phyloP scores from a whole-genome alignment of 1,139 yeast species.

The Kodamaea fungicola region DNA sequence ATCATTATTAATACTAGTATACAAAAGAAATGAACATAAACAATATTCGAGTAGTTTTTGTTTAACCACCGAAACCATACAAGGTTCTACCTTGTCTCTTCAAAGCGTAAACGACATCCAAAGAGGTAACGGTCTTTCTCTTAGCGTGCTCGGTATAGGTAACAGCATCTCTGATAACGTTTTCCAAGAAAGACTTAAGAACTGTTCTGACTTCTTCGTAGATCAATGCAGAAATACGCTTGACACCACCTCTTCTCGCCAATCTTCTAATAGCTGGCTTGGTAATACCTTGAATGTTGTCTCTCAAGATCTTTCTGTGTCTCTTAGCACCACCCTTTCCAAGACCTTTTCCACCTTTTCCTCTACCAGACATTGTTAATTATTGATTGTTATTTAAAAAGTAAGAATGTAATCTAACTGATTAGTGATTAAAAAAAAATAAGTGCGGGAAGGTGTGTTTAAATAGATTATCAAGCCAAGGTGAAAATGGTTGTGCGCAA shows the following conservation, averaged over 20 bases:
- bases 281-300: conserved; percentile 99
- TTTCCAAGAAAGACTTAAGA: conserved; percentile 91
- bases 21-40: conserved; percentile 14
- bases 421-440: conserved; percentile 6
- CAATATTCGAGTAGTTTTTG: conserved; percentile 6
- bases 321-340: conserved; percentile 99
- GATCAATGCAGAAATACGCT: conserved; percentile 98
- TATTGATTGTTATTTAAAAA: conserved; percentile 10
- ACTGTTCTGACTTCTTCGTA: conserved; percentile 99
- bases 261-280: conserved; percentile 99
- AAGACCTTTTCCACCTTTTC: conserved; percentile 99
- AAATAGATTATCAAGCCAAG: conserved; percentile 1
- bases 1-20: conserved; percentile 15
- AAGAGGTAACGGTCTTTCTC: conserved; percentile 99
- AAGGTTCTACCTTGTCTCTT: conserved; percentile 99
- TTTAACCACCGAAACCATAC: conserved; percentile 99
- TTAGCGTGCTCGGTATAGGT: conserved; percentile 99
- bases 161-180: conserved; percentile 97
- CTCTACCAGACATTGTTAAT: conserved; percentile 89
- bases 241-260: conserved; percentile 99
- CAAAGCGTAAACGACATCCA: conserved; percentile 98
- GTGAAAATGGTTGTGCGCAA: not conserved
- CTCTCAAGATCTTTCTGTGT: conserved; percentile 99
- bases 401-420: conserved; percentile 6
- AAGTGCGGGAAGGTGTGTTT: conserved; percentile 8